Base-by-base conservation (phyloP, 352 stramenopile species). In the Globisporangium cederbergense region DNA sequence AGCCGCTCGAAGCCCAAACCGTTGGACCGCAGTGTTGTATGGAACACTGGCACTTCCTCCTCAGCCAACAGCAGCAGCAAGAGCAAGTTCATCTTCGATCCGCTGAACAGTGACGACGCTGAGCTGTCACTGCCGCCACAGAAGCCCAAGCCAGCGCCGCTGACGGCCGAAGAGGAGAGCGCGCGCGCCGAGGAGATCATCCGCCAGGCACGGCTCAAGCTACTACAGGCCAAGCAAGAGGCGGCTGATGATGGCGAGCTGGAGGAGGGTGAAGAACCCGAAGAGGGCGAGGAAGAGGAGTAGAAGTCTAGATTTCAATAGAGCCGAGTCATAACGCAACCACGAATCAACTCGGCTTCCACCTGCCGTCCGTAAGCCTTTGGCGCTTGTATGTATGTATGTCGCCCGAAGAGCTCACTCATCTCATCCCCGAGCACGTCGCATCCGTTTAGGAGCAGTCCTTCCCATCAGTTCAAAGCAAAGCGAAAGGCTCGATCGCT, bases 141-240 rank as follows among this genome's bases (percentile, higher is more conserved):
- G 28, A 53, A 56, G 9, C 8, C 36, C 67, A 34, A 65, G 45
- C 13, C 64, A 57, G 47, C 69, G 50, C 10, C 67, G 46, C 50
- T 81, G 34, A 75, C 76, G 11, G 65, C 66, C n/a, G 71, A 73
- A 16, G 70, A 90, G 58, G 83, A 91, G 71, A 68, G 71, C 22
- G 74, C 74, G 7, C 77, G 73, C 20, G 81, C 78, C 0, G 81
- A 90, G 57, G 81, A 87, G 57, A 88, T 90, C 59, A 92, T 90
- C 38, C 81, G 83, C 9, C 74, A 88, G 40, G 83, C 83, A 18
- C 69, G 81, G 28, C 65, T 86, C 11, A 89, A 89, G 69, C 70
- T 91, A 13, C 66, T 91, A 13, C 66, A 79, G 58, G 67, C 58
- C 11, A 83, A 86, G 51, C 65, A 66, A 30, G 46, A 57, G 11